Base-by-base conservation (phyloP, 257 asterid genomes). In the Fraxinus quadrangulata region DNA sequence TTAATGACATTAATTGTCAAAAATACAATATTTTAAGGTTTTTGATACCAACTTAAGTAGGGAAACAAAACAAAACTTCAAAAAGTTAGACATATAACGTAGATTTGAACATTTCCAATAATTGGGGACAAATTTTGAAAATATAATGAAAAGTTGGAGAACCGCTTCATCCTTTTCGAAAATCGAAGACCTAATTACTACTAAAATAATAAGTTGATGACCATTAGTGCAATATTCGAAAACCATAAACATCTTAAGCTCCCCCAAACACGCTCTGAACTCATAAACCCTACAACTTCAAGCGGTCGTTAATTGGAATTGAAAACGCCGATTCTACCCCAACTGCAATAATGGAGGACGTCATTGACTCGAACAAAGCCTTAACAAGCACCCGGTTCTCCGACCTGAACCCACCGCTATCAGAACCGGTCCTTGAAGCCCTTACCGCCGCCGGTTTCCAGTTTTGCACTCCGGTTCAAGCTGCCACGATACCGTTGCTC, bases 391-490 rank as follows among this genome's bases (percentile, higher is more conserved):
- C 90, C 34, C 88, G 88, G 72, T 95, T 95, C 92, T 88, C 97
- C 83, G 97, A 93, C 84, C 89, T 93, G 9, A 75, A 75, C 21
- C 97, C 97, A 74, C 92, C 88, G 23, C 88, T 96, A 1, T 90
- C 98, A n/a, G 87, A 83, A 24, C 79, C 90, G 39, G 94, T 95
- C 23, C 84, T 95, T 10, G 89, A 90, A 74, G 97, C 92, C 14
- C 85, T 95, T 33, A 79, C 81, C 24, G 65, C 6, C 61, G 42
- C 0, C 56, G 97, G 93, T 10, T 95, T 95, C 81, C 92, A 90
- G 40, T 95, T 86, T 89, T 95, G 97, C 77, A 93, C 99, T 0
- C 99, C 99, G 23, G 97, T 95, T 77, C 98, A 95, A 83, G 97
- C 96, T 56, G 90, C 90, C 85, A 93, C 99, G 71, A 91, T 94